phyloP scores from a whole-genome alignment of 345 rosid species.

The Citrus glauca region DNA sequence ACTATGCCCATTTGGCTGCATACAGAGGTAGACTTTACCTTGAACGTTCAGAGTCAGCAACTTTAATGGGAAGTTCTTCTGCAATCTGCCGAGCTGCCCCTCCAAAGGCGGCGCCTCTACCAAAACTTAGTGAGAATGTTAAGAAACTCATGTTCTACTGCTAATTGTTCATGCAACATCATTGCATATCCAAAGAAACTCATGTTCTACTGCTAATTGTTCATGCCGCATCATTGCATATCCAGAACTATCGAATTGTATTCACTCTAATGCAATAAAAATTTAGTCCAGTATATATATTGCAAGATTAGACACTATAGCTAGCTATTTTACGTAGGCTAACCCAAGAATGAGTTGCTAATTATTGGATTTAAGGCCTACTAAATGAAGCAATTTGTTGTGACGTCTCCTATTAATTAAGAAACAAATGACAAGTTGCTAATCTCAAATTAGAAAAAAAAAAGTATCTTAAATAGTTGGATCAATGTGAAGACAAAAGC shows the following conservation, averaged over 20 bases:
- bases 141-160: conserved; percentile 95
- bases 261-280: background rate
- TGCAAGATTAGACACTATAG: background rate
- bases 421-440: background rate
- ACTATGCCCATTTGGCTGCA: conserved; percentile 94
- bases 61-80: conserved; percentile 33
- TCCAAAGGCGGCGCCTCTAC: conserved; percentile 76
- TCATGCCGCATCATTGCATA: conserved; percentile 1
- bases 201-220: conserved; percentile 82
- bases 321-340: background rate
- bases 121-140: conserved; percentile 76
- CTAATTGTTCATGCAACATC: conserved; percentile 27
- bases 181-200: conserved; percentile 44
- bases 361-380: background rate
- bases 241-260: conserved; percentile 3
- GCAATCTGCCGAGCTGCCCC: conserved; percentile 62
- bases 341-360: background rate
- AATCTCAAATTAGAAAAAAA: background rate
- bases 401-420: background rate
- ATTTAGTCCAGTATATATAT: background rate
- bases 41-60: conserved; percentile 54
- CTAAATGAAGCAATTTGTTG: background rate
- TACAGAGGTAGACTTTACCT: conserved; percentile 92
- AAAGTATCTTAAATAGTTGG: background rate
- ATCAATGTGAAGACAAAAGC: background rate